Percentiles rank a stretch among this genome's conserved stretches.
phyloP scores from a whole-genome alignment of 345 rosid species.

The Garcia nutans region DNA sequence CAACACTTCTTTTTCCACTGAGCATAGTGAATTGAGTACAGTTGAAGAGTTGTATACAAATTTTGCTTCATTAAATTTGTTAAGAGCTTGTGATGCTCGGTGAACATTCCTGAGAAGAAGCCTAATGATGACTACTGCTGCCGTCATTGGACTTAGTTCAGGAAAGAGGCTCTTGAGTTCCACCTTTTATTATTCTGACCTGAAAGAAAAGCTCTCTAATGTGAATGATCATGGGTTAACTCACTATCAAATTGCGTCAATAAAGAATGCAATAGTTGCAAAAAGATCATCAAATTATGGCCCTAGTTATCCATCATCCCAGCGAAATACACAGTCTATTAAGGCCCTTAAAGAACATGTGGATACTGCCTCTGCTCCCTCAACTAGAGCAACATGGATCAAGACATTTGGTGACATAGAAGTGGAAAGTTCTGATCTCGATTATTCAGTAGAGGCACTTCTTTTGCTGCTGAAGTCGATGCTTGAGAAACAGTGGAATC shows the following conservation, averaged over 20 bases:
- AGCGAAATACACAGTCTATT: constrained; percentile 39
- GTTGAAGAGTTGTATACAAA: constrained; percentile 18
- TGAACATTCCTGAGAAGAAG: constrained; percentile 23
- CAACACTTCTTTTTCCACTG: constrained; percentile 5
- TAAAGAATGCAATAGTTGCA: constrained; percentile 42
- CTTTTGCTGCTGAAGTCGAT: constrained; percentile 82
- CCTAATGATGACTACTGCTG: constrained; percentile 72
- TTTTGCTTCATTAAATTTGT: constrained; percentile 23
- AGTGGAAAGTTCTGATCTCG: constrained; percentile 49
- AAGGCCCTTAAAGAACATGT: constrained; percentile 65
- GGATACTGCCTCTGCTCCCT: constrained; percentile 39
- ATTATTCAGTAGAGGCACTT: constrained; percentile 68
- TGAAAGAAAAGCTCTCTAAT: constrained; percentile 46
- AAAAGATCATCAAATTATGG: constrained; percentile 55
- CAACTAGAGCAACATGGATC: constrained; percentile 40
- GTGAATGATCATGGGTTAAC: constrained; percentile 46
- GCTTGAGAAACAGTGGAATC: constrained; percentile 94
- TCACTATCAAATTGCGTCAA: constrained; percentile 40
- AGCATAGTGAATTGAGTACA: constrained; percentile 3
- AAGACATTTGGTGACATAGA: constrained; percentile 36
- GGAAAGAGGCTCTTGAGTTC: constrained; percentile 79
- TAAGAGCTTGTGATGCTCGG: constrained; percentile 35
- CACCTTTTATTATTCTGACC: constrained; percentile 57
- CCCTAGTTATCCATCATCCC: constrained; percentile 48
- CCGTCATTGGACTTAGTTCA: constrained; percentile 72